Evolutionary conservation across 1,284 basidiomycete genomes (phyloP).

Genomic region (Trichosporon sp.): DNA sequence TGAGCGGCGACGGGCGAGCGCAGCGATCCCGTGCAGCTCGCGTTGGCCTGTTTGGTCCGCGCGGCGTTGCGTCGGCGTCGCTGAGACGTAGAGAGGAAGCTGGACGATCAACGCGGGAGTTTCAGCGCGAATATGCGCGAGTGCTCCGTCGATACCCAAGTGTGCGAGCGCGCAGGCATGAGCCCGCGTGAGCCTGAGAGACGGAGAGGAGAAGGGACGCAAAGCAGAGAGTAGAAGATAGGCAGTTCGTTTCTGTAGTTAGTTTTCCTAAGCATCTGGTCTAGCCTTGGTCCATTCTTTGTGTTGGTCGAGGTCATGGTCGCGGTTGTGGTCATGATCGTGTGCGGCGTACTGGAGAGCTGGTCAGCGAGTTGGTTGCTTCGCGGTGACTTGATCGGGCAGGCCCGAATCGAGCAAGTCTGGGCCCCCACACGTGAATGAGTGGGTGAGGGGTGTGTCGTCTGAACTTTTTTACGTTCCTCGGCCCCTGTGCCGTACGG

Average conservation of each 20-base stretch:
- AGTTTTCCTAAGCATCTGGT: conserved; percentile 13
- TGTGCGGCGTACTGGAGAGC: too few species aligned
- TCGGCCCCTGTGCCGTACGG: background rate
- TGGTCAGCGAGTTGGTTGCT: too few species aligned
- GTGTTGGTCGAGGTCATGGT: too few species aligned
- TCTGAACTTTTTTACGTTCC: conserved; percentile 1
- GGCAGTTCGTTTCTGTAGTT: background rate
- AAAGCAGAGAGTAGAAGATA: background rate
- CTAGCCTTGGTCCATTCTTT: background rate
- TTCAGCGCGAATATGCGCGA: too few species aligned
- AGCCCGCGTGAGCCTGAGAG: background rate
- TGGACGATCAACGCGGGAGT: too few species aligned
- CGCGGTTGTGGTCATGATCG: too few species aligned
- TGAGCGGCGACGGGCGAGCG: background rate
- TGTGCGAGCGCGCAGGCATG: too few species aligned
- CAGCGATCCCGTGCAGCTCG: background rate
- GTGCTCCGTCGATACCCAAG: too few species aligned
- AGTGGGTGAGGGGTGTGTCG: background rate
- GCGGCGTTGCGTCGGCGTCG: too few species aligned
- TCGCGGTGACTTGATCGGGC: background rate
- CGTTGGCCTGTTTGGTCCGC: too few species aligned
- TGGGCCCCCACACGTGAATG: conserved; percentile 1
- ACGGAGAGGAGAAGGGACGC: background rate
- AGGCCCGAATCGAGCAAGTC: background rate
- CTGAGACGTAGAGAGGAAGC: too few species aligned